phyloP scores from a whole-genome alignment of 164 flowering plant species.

The Aristolochia fimbriata region DNA sequence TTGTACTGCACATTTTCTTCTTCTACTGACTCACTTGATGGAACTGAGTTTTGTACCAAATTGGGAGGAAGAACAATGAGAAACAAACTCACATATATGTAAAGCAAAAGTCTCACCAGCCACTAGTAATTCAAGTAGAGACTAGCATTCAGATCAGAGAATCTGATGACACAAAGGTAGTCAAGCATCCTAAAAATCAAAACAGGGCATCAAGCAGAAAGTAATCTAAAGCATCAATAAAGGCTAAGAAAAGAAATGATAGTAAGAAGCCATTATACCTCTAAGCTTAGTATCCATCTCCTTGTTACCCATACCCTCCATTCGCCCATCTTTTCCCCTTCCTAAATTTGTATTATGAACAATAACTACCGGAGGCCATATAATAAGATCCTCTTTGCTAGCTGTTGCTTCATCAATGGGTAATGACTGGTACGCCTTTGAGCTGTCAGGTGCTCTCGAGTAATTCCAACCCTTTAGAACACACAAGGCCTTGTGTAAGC shows the following conservation, averaged over 20 bases:
- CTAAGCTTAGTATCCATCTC: conserved; percentile 73
- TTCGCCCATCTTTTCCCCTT: conserved; percentile 76
- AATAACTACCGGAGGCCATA: conserved; percentile 94
- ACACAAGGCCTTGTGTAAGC: conserved; percentile 90
- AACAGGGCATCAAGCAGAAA: not conserved
- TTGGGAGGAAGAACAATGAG: too few species aligned
- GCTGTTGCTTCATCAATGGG: conserved; percentile 68
- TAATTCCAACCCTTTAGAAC: conserved; percentile 91
- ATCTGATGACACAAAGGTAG: not conserved
- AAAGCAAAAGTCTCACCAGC: too few species aligned
- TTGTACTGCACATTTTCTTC: too few species aligned
- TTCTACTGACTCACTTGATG: too few species aligned
- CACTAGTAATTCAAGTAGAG: too few species aligned
- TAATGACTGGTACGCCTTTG: conserved; percentile 60
- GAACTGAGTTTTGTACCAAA: too few species aligned
- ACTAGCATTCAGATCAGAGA: not conserved
- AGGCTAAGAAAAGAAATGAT: not conserved
- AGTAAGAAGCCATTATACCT: conserved; percentile 48
- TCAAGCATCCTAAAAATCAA: not conserved
- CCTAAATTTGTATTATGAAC: conserved; percentile 82
- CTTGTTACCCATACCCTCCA: conserved; percentile 93
- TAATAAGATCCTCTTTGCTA: conserved; percentile 67
- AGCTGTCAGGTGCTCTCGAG: conserved; percentile 61
- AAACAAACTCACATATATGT: too few species aligned
- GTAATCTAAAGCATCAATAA: not conserved